Base-by-base conservation (phyloP, 768 basidiomycete species). In the Lactarius sanguifluus region DNA sequence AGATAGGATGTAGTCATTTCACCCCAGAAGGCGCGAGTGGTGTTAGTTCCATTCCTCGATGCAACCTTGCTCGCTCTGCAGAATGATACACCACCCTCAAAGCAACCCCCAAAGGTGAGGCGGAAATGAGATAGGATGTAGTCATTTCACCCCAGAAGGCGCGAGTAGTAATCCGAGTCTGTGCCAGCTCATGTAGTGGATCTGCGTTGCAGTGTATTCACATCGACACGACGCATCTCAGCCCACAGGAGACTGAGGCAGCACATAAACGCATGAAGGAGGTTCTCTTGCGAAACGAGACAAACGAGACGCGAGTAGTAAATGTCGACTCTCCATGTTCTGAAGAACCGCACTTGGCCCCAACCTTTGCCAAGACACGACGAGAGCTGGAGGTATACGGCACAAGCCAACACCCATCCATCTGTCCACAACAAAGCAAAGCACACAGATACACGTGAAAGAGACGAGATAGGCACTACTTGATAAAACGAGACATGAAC, bases 401-500 rank as follows among this genome's bases (percentile, higher is more conserved):
- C 50, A 52, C 23, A 25, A 25, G 25, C 6, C 13, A 23, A 52
- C 7, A 52, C 13, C 13, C 23, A 34, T 47, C 59, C 20, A 34
- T 4, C 8, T 9, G 41, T 52, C 50, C 50, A 52, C 7, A 52
- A 4, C 25, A 52, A 52, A 50, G 47, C 12, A 23, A 12, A n/a
- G 55, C 52, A 65, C 57, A 57, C 30, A 15, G 45, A 45, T 54
- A 60, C 58, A 68, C 41, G 25, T 54, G 23, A 40, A 38, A 8
- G 25, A 30, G n/a, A 36, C 25, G 25, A 64, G 30, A 32, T 43
- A 28, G 7, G 13, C 59, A 47, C 73, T 87, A 90, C 81, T 94
- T 94, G 79, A 95, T 90, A 71, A 95, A 95, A 74, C 92, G 93
- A 10, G 87, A 79, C 92, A 96, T 94, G 75, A 95, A 96, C 81